Evolutionary conservation across 345 rosid species (phyloP), one percentile per base, ranked within the genome.

Genomic region (Brassica juncea): DNA sequence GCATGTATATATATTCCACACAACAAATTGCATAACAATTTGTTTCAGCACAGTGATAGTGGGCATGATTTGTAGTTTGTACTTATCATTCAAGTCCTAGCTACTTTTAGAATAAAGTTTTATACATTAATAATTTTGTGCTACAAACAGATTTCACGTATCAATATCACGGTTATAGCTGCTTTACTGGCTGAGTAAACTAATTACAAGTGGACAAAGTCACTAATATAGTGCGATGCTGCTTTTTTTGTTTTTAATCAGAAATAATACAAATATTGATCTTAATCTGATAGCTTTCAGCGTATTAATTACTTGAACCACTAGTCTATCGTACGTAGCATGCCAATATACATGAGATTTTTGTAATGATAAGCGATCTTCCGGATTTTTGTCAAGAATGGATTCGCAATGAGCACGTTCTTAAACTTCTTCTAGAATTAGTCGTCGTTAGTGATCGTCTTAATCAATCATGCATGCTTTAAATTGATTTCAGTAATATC

Each of bases 51-150:
- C 23, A 34, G 27, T 44, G 54, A 11, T 44, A 12, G 5, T 44
- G 54, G 54, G 54, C 54, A 12, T 44, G 54, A 2, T 44, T 12
- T 12, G 15, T 11, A 44, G 52, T 12, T 44, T 44, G 19, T 55
- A 75, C 65, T 57, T 16, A 66, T 35, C 72, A 75, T 37, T 75
- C 72, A 66, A 35, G 67, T 58, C 73, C 67, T 66, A 4, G 5
- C 1, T 9, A 2, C 2, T 42, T 57, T 37, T 37, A 25, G 31
- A 16, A 37, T 54, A 54, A 55, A 37, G 44, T 55, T 66, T 25
- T 37, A 75, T 15, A 66, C 39, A 44, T 44, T 11, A 44, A 44
- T 10, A 52, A 74, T 23, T 66, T 66, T 37, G 34, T 68, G 67
- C 59, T 16, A 11, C 61, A 73, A 28, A 63, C 32, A 34, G 55